Evolutionary conservation across 2,329 filamentous ascomycete genomes (phyloP).

Genomic region (Diaporthe caulivora): DNA sequence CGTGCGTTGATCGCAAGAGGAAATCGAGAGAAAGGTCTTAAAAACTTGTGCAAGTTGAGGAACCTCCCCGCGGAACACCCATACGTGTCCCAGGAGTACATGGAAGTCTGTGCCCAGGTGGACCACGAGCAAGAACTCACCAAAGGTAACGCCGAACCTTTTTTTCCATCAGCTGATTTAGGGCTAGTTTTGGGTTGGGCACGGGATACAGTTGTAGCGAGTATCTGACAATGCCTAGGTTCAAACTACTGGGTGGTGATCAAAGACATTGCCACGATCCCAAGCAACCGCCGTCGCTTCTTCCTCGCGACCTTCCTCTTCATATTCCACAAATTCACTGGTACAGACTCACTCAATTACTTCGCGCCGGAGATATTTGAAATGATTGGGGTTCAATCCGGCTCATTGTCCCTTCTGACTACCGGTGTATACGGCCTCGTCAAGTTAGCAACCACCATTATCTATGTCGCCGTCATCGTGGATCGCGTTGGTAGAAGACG

Average conservation of each 20-base stretch:
- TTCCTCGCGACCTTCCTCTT: conserved; percentile 45
- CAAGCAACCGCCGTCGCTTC: conserved; percentile 45
- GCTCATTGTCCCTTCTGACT: conserved; percentile 48
- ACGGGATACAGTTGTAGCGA: too few relatives aligned
- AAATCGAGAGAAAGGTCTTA: conserved; percentile 50
- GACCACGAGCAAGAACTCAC: conserved; percentile 44
- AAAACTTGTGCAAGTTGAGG: conserved; percentile 53
- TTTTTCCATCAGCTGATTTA: not conserved
- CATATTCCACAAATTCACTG: conserved; percentile 57
- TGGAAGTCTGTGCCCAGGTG: conserved; percentile 52
- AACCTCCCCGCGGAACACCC: conserved; percentile 53
- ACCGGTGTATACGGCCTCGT: conserved; percentile 49
- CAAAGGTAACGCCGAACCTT: conserved; percentile 23
- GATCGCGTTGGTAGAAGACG: conserved; percentile 45
- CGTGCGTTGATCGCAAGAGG: conserved; percentile 52
- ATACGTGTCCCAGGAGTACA: conserved; percentile 53
- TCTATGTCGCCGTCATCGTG: conserved; percentile 45
- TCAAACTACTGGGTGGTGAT: conserved; percentile 39
- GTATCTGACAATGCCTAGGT: not conserved
- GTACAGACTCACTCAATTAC: conserved; percentile 56
- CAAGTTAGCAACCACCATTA: conserved; percentile 44
- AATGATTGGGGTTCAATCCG: conserved; percentile 52
- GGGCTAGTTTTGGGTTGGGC: not conserved
- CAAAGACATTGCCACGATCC: conserved; percentile 44
- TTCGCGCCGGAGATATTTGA: conserved; percentile 55